Evolutionary conservation across 139 green algal genomes (phyloP), one percentile per base, ranked within the genome.

Genomic region (Chlorella sp.): DNA sequence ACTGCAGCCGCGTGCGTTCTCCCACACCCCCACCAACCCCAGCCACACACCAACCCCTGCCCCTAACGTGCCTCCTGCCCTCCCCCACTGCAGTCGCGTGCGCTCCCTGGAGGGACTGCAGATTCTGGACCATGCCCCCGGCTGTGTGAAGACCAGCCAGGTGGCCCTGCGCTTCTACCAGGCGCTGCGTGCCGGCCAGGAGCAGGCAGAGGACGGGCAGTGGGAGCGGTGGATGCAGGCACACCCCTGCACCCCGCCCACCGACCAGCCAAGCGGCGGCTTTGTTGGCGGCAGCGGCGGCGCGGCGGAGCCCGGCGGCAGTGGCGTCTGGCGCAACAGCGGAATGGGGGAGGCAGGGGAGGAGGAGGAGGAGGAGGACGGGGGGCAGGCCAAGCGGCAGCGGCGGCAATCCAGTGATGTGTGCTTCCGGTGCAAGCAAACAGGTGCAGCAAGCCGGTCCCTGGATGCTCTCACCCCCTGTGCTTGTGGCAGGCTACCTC

Each of bases 71-170:
- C 26, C 32, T 36, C 36, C 24, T 21, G 28, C 37, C 7, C 12
- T 28, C 61, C 3, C 34, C 26, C 83, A 21, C 19, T 37, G 16
- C 66, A 80, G 69, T 19, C 92, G 96, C 9, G 94, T 92, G 34
- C 88, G 92, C 9, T 89, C 83, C 30, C 85, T 95, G 80, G 94
- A 95, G 87, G 94, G 94, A 0, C 93, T 96, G 68, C 88, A 96
- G 92, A 92, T 96, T n/a, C 40, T 94, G 71, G 92, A 93, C 89
- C 87, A 40, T 9, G 66, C 71, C 0, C 32, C 53, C 30, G 86
- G 82, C 75, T 94, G 92, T 32, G 92, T 91, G 37, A 93, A 93
- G 86, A 90, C 86, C 0, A 91, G 77, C 36, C 73, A 64, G 4
- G 40, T 89, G 30, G 92, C 93, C 12, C 78, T 89, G 32, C 24